Evolutionary conservation across 169 alveolate genomes (phyloP).

Genomic region (Cryptosporidium parvum): DNA sequence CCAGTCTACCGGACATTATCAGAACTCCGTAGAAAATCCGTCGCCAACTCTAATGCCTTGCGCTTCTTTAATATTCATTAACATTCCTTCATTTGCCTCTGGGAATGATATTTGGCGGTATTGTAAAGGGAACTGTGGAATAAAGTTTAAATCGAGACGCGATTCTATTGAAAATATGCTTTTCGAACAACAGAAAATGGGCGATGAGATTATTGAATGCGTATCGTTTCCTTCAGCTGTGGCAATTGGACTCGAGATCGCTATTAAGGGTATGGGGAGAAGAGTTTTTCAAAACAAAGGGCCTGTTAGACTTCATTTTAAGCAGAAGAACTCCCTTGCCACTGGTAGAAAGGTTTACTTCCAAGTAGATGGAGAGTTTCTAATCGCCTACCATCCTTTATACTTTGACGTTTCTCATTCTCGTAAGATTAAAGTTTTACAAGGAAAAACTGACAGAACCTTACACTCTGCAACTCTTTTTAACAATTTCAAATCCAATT

Average conservation of each 20-base stretch:
- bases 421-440: slow-evolving; percentile 63
- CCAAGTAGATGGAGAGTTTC: slow-evolving; percentile 85
- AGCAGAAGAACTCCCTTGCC: slow-evolving; percentile 62
- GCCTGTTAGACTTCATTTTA: slow-evolving; percentile 52
- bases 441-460: slow-evolving; percentile 36
- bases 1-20: slow-evolving; percentile 1
- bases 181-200: slow-evolving; percentile 75
- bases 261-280: slow-evolving; percentile 74
- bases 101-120: slow-evolving; percentile 83
- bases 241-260: slow-evolving; percentile 76
- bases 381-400: slow-evolving; percentile 66
- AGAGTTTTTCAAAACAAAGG: slow-evolving; percentile 67
- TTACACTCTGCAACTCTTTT: slow-evolving; percentile 30
- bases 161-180: slow-evolving; percentile 50
- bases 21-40: slow-evolving; percentile 13
- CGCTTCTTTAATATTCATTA: slow-evolving; percentile 78
- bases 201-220: slow-evolving; percentile 75
- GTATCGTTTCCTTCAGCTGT: slow-evolving; percentile 76
- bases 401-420: slow-evolving; percentile 55
- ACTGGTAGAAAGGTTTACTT: slow-evolving; percentile 80
- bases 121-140: slow-evolving; percentile 70
- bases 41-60: slow-evolving; percentile 62
- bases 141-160: slow-evolving; percentile 32
- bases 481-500: neutral
- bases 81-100: slow-evolving; percentile 83